Evolutionary conservation across 495 filamentous ascomycete species (phyloP), one percentile per base, ranked within the genome.

Genomic region (Rusavskia elegans): DNA sequence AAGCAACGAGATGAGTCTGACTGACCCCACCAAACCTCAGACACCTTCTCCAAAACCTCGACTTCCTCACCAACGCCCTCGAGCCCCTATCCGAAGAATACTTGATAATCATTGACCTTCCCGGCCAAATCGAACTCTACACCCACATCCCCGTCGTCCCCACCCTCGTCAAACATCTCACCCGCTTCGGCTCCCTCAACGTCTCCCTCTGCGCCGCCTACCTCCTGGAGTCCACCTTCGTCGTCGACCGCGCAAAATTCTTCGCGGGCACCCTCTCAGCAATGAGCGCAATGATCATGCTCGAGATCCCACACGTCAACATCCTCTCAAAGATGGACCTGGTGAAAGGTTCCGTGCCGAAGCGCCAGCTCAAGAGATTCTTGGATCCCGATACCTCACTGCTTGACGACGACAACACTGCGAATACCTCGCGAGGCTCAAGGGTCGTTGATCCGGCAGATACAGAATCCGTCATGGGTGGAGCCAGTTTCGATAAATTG

Each of bases 211-310:
- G 89, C 64, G 92, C 92, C n/a, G 79, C 90, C 10, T 98, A 98
- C 65, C 80, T 98, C 23, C 81, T 98, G 42, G 92, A 98, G 64
- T 83, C 87, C 5, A 94, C 89, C 6, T 98, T 97, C 61, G 81
- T 98, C 55, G 77, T 95, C 25, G 92, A 98, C 68, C 81, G 86
- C 55, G 83, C 92, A 58, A 98, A 98, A 64, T 98, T 89, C 75
- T 97, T 98, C 63, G 84, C 92, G 1, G 92, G 92, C 14, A 93
- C 92, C 2, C 68, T 98, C 53, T 89, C 84, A 60, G 92, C 92
- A 45, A 96, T 98, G 90, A 92, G 85, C 51, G 89, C 92, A 35
- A 98, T 98, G 92, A 78, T 96, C 56, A 89, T 96, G 87, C 74
- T 98, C 42, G 92, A 95, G 68, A 78, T 96, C 55, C 92, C 92